Evolutionary conservation across 805 yeast species (phyloP).

Genomic region (Tetrapisispora arboricola): DNA sequence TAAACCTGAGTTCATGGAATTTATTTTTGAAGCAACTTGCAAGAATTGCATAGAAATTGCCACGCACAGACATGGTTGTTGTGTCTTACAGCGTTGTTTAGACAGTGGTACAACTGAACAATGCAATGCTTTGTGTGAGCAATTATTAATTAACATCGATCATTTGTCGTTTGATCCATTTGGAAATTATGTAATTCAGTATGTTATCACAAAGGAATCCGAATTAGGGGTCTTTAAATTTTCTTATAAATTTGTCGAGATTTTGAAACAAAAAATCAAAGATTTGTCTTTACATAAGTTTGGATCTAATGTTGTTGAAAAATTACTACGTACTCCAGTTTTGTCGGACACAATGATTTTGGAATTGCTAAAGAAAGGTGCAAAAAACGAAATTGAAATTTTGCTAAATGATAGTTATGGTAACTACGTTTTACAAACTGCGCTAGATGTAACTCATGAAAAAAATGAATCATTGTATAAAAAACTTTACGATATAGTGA

Average conservation of each 20-base stretch:
- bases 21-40: conserved; percentile 80
- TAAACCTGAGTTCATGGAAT: conserved; percentile 59
- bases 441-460: conserved; percentile 49
- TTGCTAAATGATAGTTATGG: conserved; percentile 87
- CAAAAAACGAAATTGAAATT: conserved; percentile 31
- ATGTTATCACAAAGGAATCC: conserved; percentile 49
- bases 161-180: conserved; percentile 80
- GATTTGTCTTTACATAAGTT: conserved; percentile 75
- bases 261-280: conserved; percentile 28
- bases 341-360: conserved; percentile 39
- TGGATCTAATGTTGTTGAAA: conserved; percentile 90
- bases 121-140: conserved; percentile 52
- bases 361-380: conserved; percentile 34
- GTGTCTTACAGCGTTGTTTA: conserved; percentile 89
- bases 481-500: conserved; percentile 46
- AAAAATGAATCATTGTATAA: conserved; percentile 35
- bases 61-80: conserved; percentile 95
- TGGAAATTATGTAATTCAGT: conserved; percentile 95
- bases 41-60: conserved; percentile 69
- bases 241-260: conserved; percentile 27
- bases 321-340: conserved; percentile 49
- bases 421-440: conserved; percentile 89
- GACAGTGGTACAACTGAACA: conserved; percentile 76
- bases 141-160: conserved; percentile 59
- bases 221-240: conserved; percentile 24